Conservation (phyloP, 2,329 filamentous ascomycete species). For the Zasmidium angulare region DNA sequence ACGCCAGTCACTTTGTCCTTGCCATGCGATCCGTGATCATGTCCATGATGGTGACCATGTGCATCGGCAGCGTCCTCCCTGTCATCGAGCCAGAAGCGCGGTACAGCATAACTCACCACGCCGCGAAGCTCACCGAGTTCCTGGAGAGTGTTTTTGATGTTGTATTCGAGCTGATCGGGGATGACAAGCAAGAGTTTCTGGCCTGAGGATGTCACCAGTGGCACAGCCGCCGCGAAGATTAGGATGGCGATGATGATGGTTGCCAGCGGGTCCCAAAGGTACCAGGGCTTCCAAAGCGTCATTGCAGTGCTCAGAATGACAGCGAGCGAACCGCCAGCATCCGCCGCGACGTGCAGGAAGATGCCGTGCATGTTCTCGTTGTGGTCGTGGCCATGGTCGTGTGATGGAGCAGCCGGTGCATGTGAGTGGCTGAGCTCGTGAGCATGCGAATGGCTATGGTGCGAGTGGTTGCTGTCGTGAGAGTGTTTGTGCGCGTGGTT, state of each 20-base stretch:
- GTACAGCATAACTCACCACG: conserved; percentile 80
- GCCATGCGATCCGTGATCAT: conserved; percentile 22
- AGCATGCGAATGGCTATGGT: conserved; percentile 27
- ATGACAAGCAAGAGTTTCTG: conserved; percentile 80
- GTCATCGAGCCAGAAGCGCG: conserved; percentile 92
- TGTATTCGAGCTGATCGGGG: conserved; percentile 82
- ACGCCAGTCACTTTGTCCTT: conserved; percentile 67
- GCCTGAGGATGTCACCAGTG: conserved; percentile 81
- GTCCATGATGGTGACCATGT: conserved; percentile 43
- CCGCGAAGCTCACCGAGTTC: conserved; percentile 80
- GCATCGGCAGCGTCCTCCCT: conserved; percentile 41
- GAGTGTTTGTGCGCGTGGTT: conserved; percentile 39
- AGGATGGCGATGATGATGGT: conserved; percentile 91
- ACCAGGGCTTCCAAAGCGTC: conserved; percentile 85
- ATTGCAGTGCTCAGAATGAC: conserved; percentile 89
- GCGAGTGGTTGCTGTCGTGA: conserved; percentile 58
- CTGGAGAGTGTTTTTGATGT: conserved; percentile 78
- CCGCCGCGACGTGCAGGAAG: conserved; percentile 90
- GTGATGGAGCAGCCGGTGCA: conserved; percentile 13
- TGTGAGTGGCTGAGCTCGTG: conserved; percentile 16
- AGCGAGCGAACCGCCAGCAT: conserved; percentile 89
- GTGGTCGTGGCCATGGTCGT: conserved; percentile 37
- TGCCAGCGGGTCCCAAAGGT: conserved; percentile 90
- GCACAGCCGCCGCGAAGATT: conserved; percentile 89
- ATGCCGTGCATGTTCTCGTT: conserved; percentile 99